Conservation (phyloP, 2,329 filamentous ascomycete species). For the Aspergillus bombycis region DNA sequence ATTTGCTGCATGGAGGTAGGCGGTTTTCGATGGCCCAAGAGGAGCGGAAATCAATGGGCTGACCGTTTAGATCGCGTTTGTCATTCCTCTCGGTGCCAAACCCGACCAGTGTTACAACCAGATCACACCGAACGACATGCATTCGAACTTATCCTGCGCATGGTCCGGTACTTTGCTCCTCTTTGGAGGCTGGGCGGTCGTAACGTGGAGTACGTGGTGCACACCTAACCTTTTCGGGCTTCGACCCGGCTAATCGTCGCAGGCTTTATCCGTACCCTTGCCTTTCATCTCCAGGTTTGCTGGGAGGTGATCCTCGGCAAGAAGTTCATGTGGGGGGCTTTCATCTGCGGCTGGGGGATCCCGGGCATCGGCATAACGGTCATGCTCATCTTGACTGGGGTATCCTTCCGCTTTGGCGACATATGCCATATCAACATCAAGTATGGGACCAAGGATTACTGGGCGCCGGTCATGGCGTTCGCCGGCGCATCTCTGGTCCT, state of each 20-base stretch:
- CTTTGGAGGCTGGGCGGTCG: constrained; percentile 79
- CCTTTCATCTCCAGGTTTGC: constrained; percentile 95
- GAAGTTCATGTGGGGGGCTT: constrained; percentile 84
- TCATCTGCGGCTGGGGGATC: constrained; percentile 81
- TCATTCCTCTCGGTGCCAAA: constrained; percentile 78
- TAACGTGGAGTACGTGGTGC: constrained; percentile 71
- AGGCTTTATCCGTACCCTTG: constrained; percentile 84
- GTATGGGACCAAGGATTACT: constrained; percentile 81
- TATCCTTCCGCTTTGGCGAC: constrained; percentile 89
- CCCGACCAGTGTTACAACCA: constrained; percentile 83
- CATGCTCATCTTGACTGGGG: constrained; percentile 81
- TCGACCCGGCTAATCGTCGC: background rate
- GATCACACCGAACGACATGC: constrained; percentile 95
- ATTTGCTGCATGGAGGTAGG: constrained; percentile 79
- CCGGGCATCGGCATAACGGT: constrained; percentile 74
- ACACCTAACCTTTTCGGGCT: background rate
- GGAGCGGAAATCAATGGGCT: constrained; percentile 16
- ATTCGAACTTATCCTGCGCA: constrained; percentile 77
- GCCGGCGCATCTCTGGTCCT: constrained; percentile 74
- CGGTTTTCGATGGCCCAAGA: background rate
- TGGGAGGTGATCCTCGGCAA: constrained; percentile 91
- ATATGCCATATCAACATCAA: constrained; percentile 94
- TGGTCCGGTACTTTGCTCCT: constrained; percentile 85
- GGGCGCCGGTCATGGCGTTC: constrained; percentile 84
- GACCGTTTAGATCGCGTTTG: constrained; percentile 73